Conservation (phyloP, 176 grass and related monocot species). For the Aegilops sharonensis region DNA sequence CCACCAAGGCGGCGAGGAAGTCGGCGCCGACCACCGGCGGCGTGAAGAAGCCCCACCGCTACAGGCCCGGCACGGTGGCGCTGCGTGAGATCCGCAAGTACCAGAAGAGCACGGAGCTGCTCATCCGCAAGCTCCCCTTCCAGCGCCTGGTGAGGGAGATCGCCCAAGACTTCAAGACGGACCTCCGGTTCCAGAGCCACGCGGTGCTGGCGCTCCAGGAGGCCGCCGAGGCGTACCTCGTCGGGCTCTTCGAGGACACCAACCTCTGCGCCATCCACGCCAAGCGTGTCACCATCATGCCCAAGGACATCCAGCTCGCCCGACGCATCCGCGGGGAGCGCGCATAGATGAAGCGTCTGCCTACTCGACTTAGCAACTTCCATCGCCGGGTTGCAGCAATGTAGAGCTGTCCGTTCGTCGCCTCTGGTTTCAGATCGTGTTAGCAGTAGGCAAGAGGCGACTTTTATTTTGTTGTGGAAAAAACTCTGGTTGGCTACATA, state of each 20-base stretch:
- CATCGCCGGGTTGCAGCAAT: no score
- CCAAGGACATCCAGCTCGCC: constrained; percentile 72
- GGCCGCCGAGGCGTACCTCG: constrained; percentile 85
- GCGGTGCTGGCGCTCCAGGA: constrained; percentile 77
- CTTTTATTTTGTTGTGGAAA: no score
- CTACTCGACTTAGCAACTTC: no score
- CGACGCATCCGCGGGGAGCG: constrained; percentile 56
- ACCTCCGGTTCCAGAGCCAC: constrained; percentile 77
- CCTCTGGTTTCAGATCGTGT: no score
- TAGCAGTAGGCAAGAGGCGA: no score
- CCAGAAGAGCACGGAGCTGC: constrained; percentile 94
- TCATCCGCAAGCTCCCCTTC: constrained; percentile 85
- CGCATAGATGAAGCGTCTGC: background rate
- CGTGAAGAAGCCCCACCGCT: constrained; percentile 76
- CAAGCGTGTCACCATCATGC: constrained; percentile 66
- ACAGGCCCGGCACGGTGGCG: constrained; percentile 72
- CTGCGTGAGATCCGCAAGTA: constrained; percentile 84
- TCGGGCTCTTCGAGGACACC: constrained; percentile 70
- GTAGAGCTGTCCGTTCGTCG: no score
- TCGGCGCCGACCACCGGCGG: background rate
- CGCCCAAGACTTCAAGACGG: constrained; percentile 88
- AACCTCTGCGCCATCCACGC: constrained; percentile 72
- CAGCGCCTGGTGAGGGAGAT: constrained; percentile 87
- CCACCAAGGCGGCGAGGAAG: background rate
- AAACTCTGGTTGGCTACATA: no score